A percentile compares a stretch with the other conserved stretches of the same genome.
These are phyloP conservation scores for Debaryomyces hansenii DNA, from an alignment of 805 yeast species.

Conservation along the genomic window DNA sequence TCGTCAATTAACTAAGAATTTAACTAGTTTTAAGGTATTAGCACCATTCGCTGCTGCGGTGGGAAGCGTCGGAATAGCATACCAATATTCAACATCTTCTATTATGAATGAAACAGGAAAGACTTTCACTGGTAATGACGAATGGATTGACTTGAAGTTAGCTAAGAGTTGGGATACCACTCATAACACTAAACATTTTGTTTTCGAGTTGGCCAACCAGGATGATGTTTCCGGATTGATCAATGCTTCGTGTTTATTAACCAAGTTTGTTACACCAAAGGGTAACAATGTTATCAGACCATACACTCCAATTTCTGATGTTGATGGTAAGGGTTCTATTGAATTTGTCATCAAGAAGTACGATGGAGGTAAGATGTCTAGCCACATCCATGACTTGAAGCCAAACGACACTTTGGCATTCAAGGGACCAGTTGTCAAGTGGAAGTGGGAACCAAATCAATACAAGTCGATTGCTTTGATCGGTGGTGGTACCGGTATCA, in stretches of 20 bases:
- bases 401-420: constrained; percentile 80
- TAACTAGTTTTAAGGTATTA: constrained; percentile 25
- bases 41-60: constrained; percentile 31
- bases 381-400: constrained; percentile 68
- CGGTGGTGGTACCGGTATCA: constrained; percentile 97
- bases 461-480: constrained; percentile 76
- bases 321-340: constrained; percentile 67
- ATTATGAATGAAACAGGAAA: constrained; percentile 39
- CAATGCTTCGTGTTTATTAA: constrained; percentile 75
- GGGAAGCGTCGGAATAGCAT: constrained; percentile 36
- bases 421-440: constrained; percentile 92
- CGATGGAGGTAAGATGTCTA: constrained; percentile 80
- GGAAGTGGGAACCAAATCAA: constrained; percentile 87
- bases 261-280: constrained; percentile 79
- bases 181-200: constrained; percentile 64
- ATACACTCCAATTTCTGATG: constrained; percentile 81
- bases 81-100: constrained; percentile 21
- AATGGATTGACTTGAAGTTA: constrained; percentile 72
- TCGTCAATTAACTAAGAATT: constrained; percentile 19
- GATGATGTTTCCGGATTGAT: constrained; percentile 75
- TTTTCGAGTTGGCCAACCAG: constrained; percentile 64
- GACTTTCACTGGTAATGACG: constrained; percentile 61
- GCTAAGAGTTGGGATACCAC: constrained; percentile 51
- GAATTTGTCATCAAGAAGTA: constrained; percentile 84
- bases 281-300: constrained; percentile 88